Base-by-base conservation (phyloP, 176 grass and related monocot genomes). In the Bromus sterilis region DNA sequence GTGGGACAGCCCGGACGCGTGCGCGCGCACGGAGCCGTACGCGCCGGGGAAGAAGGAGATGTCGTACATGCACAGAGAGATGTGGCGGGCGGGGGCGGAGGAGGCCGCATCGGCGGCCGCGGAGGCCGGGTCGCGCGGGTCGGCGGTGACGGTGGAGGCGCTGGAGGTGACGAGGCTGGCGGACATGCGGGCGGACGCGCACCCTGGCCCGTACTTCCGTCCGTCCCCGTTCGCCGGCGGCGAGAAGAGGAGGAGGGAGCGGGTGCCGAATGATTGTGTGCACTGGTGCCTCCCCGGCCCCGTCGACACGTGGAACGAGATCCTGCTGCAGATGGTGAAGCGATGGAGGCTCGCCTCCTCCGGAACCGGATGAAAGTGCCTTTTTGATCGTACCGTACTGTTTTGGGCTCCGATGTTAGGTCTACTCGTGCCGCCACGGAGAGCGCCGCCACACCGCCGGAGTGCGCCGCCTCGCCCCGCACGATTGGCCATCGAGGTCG, bases 241-340 rank as follows among this genome's bases (percentile, higher is more conserved):
- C 25, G 40, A 16, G 8, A 21, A 46, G 41, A 72, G 66, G 41
- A 72, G 66, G 61, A 80, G 11, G 77, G 89, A 71, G 61, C 80
- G 86, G 26, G 88, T 93, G 76, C 89, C 88, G 70, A 93, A 98
- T 79, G 93, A 98, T 66, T 95, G 86, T 41, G 93, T 98, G 46
- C 93, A 93, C 86, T 98, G 92, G 95, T 95, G 95, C 82, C 77
- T 98, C 58, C 93, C 96, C 2, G 93, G 96, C 0, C 88, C 93
- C 4, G 80, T 93, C 37, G 93, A 98, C 79, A 83, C 88, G 15
- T 98, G 96, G 96, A 98, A 98, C 74, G 90, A 98, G 83, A 93
- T 97, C 75, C 75, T 97, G 71, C 83, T 85, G 21, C 83, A 93
- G 66, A 24, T 97, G 53, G 82, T 97, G 34, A 92, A 81, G 65